These are phyloP conservation scores for Leishmania tropica DNA, from an alignment of 208 protist species.

Conservation along the genomic window DNA sequence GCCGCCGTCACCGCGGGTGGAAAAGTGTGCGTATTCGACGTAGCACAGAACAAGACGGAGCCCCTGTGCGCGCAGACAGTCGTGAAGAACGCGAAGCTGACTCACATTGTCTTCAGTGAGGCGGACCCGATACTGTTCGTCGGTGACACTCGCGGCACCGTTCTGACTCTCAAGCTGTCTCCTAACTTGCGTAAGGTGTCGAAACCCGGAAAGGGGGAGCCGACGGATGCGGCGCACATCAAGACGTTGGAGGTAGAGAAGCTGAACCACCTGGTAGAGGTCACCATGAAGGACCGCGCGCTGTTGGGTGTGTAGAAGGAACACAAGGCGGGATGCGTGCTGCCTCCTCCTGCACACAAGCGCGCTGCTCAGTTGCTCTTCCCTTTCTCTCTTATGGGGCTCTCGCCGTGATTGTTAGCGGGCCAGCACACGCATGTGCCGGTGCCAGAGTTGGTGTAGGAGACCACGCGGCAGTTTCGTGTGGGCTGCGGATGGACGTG, in stretches of 20 bases:
- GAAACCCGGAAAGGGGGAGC: constrained; percentile 83
- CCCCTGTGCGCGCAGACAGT: constrained; percentile 96
- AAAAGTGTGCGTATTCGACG: constrained; percentile 94
- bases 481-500: not conserved
- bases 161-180: constrained; percentile 95
- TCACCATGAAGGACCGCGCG: constrained; percentile 91
- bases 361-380: not conserved
- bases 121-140: constrained; percentile 94
- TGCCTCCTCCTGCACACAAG: not conserved
- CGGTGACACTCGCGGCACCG: constrained; percentile 95
- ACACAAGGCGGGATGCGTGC: not conserved
- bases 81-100: constrained; percentile 97
- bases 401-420: not conserved
- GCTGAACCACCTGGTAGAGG: constrained; percentile 87
- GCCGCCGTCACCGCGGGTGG: constrained; percentile 96
- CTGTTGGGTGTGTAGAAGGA: constrained; percentile 45
- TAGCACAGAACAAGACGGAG: constrained; percentile 95
- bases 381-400: not conserved
- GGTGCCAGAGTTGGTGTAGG: not conserved
- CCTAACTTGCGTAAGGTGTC: constrained; percentile 93
- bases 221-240: constrained; percentile 29
- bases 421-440: not conserved
- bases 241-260: constrained; percentile 88
- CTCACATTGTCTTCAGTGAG: constrained; percentile 95
- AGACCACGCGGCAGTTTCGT: not conserved